phyloP scores from a whole-genome alignment of 257 asterid species.

The Scutellaria barbata region DNA sequence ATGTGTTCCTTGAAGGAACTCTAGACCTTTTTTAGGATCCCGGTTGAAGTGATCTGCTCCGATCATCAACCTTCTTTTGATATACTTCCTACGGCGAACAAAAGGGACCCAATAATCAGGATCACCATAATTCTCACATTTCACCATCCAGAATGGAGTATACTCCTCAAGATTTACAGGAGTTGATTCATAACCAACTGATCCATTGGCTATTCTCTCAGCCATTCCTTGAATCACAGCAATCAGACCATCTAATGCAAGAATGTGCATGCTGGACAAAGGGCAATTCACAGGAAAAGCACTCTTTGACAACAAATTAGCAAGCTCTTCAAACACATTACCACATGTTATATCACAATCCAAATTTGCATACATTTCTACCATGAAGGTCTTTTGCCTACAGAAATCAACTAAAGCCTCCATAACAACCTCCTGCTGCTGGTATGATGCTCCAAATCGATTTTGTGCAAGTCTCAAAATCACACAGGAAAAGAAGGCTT shows the following conservation, averaged over 20 bases:
- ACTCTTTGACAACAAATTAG: conserved; percentile 86
- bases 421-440: conserved; percentile 99
- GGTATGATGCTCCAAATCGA: conserved; percentile 88
- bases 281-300: conserved; percentile 98
- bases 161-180: conserved; percentile 75
- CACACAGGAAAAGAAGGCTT: conserved; percentile 96
- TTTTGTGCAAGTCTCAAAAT: conserved; percentile 90
- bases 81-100: conserved; percentile 79
- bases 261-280: conserved; percentile 94
- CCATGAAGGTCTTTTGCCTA: conserved; percentile 90
- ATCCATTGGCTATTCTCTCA: conserved; percentile 92
- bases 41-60: conserved; percentile 98
- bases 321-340: conserved; percentile 95
- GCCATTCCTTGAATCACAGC: conserved; percentile 99
- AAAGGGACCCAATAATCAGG: conserved; percentile 95
- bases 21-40: conserved; percentile 96
- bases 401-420: conserved; percentile 98
- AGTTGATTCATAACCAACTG: conserved; percentile 60
- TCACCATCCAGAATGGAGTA: conserved; percentile 95
- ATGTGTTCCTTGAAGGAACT: conserved; percentile 93
- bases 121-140: conserved; percentile 78
- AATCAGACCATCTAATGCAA: conserved; percentile 96
- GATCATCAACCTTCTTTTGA: conserved; percentile 91
- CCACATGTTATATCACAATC: conserved; percentile 97
- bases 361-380: conserved; percentile 88